Conservation (phyloP, 108 stramenopile species). For the Pseudonitzschia multiseries region DNA sequence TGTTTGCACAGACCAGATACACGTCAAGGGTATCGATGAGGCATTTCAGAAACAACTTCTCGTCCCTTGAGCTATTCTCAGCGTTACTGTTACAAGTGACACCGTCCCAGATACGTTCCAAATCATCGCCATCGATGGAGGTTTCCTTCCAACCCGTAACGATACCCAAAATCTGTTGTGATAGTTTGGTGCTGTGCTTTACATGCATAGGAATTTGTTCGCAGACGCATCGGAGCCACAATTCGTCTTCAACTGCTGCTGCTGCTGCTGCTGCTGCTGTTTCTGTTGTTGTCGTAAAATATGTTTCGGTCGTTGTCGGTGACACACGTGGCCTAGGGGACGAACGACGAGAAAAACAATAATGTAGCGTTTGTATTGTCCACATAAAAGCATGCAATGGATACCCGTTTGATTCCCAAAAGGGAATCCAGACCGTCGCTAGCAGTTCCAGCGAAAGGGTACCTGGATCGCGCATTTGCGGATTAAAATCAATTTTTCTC, state of each 20-base stretch:
- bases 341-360: not conserved
- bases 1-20: not conserved
- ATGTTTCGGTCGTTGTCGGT: no score
- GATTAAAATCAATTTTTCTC: not conserved
- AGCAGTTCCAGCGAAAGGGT: not conserved
- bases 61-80: not conserved
- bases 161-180: not conserved
- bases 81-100: not conserved
- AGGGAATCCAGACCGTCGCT: slow-evolving; percentile 12
- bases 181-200: not conserved
- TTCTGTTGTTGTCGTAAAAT: not conserved
- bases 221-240: slow-evolving; percentile 9
- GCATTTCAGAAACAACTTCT: not conserved
- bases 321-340: not conserved
- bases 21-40: not conserved
- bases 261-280: not conserved
- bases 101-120: not conserved
- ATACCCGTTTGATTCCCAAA: slow-evolving; percentile 5
- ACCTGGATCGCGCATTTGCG: not conserved
- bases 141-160: not conserved
- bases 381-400: not conserved
- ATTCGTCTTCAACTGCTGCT: not conserved
- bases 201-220: not conserved
- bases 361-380: not conserved
- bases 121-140: not conserved